Evolutionary conservation across 73 alveolate genomes (phyloP).

Genomic region (Tetrahymena borealis): DNA sequence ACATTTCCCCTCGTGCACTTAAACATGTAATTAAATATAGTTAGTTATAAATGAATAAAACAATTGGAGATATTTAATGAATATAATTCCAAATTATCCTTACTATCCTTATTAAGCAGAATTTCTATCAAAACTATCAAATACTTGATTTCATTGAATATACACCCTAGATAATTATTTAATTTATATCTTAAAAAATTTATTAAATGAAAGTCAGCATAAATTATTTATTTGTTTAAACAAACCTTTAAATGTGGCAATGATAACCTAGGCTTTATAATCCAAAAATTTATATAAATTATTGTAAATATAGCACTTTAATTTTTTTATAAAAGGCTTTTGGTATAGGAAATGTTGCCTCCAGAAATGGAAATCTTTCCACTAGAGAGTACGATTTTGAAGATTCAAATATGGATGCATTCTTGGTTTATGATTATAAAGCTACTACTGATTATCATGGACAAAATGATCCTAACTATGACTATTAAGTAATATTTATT

Average conservation of each 20-base stretch:
- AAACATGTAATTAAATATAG: background rate
- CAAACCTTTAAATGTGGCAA: too few species aligned
- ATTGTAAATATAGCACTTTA: background rate
- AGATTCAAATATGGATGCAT: background rate
- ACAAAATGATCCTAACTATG: background rate
- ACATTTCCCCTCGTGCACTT: background rate
- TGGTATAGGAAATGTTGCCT: background rate
- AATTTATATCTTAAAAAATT: background rate
- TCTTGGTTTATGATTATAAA: background rate
- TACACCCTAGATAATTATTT: background rate
- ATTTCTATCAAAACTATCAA: background rate
- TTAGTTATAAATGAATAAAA: too few species aligned
- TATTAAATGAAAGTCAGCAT: too few species aligned
- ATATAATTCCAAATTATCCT: too few species aligned
- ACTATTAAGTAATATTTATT: background rate
- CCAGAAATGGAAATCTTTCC: background rate
- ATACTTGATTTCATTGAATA: background rate
- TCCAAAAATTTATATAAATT: background rate
- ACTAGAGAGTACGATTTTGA: background rate
- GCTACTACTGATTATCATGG: background rate
- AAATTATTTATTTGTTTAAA: too few species aligned
- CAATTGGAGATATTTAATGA: too few species aligned
- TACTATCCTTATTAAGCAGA: too few species aligned
- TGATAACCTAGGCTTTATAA: too few species aligned
- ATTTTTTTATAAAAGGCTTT: background rate